Evolutionary conservation across 345 rosid species (phyloP).

Genomic region (Anacardium occidentale): DNA sequence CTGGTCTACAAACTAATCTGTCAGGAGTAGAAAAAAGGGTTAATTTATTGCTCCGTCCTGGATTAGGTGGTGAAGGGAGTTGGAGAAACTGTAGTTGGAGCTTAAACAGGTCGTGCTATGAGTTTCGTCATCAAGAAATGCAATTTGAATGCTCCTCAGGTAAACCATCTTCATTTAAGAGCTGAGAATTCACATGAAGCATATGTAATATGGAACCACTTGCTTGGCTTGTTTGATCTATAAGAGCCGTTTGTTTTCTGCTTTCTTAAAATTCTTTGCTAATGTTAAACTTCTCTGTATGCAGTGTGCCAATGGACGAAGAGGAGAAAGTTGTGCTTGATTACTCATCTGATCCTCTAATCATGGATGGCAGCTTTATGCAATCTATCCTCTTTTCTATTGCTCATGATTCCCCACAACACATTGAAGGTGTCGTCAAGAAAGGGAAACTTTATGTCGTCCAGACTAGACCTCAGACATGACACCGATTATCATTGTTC

Average conservation of each 20-base stretch:
- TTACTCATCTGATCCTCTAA: slow-evolving; percentile 73
- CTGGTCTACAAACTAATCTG: slow-evolving; percentile 2
- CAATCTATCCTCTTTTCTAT: slow-evolving; percentile 67
- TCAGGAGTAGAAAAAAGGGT: slow-evolving; percentile 4
- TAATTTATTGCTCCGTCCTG: slow-evolving; percentile 20
- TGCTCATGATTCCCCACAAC: slow-evolving; percentile 83
- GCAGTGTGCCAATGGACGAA: slow-evolving; percentile 97
- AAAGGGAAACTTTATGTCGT: slow-evolving; percentile 88
- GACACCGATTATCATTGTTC: slow-evolving; percentile 19
- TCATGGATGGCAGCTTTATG: slow-evolving; percentile 60
- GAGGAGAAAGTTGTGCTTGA: slow-evolving; percentile 77
- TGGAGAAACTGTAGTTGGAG: slow-evolving; percentile 98
- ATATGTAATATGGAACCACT: not conserved
- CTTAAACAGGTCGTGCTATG: slow-evolving; percentile 97
- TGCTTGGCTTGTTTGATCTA: not conserved
- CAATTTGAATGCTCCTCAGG: slow-evolving; percentile 75
- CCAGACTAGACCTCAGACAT: slow-evolving; percentile 96
- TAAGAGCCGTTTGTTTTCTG: not conserved
- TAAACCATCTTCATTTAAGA: slow-evolving; percentile 20
- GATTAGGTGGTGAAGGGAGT: slow-evolving; percentile 91
- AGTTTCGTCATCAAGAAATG: slow-evolving; percentile 85
- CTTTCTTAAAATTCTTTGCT: not conserved
- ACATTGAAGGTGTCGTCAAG: slow-evolving; percentile 90
- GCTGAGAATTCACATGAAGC: not conserved
- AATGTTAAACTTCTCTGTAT: slow-evolving; percentile 3